These are phyloP conservation scores for Gracilaria vermiculophylla DNA, from an alignment of 23 red algal species.

Conservation along the genomic window DNA sequence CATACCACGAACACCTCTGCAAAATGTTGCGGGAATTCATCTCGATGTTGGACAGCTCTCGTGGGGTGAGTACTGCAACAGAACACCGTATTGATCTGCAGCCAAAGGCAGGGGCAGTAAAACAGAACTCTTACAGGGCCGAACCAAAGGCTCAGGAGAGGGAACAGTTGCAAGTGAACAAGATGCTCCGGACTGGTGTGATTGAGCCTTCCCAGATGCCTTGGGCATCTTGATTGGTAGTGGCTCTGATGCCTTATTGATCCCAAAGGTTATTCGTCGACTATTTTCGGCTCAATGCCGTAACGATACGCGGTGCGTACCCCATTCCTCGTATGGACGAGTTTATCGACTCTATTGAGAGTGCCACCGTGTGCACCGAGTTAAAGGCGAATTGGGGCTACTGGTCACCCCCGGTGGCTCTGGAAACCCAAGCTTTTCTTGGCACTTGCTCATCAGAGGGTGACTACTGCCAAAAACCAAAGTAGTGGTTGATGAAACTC, in stretches of 20 bases:
- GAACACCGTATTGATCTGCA: neutral
- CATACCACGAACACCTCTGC: neutral
- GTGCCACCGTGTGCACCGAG: too few species aligned
- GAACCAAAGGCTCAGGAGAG: neutral
- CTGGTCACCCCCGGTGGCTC: neutral
- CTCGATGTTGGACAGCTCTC: neutral
- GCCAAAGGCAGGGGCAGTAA: neutral
- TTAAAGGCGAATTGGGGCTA: too few species aligned
- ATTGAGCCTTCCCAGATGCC: neutral
- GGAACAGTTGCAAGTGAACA: neutral
- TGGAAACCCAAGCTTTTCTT: neutral
- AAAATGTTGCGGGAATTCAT: neutral
- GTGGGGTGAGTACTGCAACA: neutral
- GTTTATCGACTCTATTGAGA: too few species aligned
- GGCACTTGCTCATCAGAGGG: neutral
- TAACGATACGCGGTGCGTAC: too few species aligned
- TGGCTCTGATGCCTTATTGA: neutral
- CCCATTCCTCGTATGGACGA: too few species aligned
- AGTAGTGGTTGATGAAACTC: neutral
- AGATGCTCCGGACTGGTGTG: neutral
- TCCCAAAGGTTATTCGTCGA: neutral
- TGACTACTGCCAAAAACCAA: neutral
- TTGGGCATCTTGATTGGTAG: neutral
- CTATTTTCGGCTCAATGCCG: too few species aligned
- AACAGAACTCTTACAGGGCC: neutral